phyloP scores from a whole-genome alignment of 805 yeast species.

The Kodamaea lidongshanica region DNA sequence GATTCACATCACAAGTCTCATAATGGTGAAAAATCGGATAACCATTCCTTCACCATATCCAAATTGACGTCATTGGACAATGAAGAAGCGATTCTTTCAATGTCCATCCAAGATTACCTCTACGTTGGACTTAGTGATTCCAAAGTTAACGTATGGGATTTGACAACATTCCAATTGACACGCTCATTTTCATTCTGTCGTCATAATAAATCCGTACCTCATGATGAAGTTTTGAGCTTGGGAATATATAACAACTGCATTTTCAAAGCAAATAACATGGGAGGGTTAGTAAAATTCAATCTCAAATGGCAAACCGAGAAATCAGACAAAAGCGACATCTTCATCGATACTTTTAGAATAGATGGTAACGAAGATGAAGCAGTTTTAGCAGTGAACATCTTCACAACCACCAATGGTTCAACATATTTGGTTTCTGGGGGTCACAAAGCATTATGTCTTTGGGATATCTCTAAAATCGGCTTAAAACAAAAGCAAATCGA shows the following conservation, averaged over 20 bases:
- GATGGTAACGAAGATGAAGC: conserved; percentile 4
- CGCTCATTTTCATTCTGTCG: conserved; percentile 34
- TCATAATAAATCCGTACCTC: conserved; percentile 12
- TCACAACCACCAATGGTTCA: conserved; percentile 29
- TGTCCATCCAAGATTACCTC: conserved; percentile 57
- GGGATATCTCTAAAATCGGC: conserved; percentile 47
- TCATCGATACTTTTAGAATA: conserved; percentile 6
- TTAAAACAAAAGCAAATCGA: conserved; percentile 1
- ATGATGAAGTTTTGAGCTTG: conserved; percentile 48
- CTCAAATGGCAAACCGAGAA: conserved; percentile 14
- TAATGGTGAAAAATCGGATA: background rate
- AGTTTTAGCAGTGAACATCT: conserved; percentile 53
- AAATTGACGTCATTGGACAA: conserved; percentile 45
- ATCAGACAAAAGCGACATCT: conserved; percentile 3
- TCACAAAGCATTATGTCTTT: conserved; percentile 61
- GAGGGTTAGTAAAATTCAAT: conserved; percentile 30
- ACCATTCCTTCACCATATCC: conserved; percentile 5
- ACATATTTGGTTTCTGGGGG: conserved; percentile 63
- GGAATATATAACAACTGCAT: conserved; percentile 51
- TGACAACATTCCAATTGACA: conserved; percentile 69
- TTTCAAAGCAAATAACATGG: conserved; percentile 53
- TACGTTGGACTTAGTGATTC: conserved; percentile 82
- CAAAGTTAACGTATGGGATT: conserved; percentile 76
- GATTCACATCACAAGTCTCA: too few relatives aligned
- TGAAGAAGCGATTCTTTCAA: conserved; percentile 65